Evolutionary conservation across 208 protist species (phyloP).

Genomic region (Leishmania braziliensis): DNA sequence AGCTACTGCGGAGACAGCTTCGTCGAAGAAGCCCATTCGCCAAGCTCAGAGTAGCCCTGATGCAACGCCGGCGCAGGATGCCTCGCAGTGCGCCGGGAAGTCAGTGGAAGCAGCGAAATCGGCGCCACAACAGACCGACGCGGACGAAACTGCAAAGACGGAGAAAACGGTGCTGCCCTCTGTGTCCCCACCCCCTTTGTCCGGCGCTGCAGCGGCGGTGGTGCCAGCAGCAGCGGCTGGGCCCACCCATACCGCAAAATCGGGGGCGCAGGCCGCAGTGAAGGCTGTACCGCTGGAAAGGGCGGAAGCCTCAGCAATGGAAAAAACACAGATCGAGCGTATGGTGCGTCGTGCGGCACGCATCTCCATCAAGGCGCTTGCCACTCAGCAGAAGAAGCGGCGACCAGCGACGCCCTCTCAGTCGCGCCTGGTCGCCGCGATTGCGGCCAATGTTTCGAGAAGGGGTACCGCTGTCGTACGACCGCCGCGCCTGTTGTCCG

Average conservation of each 20-base stretch:
- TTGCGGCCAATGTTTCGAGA: neutral
- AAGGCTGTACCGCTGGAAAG: neutral
- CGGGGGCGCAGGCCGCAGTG: too few relatives aligned
- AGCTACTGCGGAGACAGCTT: neutral
- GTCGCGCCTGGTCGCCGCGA: neutral
- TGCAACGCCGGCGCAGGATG: neutral
- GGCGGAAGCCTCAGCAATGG: neutral
- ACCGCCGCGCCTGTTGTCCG: constrained; percentile 25
- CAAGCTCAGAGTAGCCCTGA: too few relatives aligned
- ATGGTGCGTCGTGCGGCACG: constrained; percentile 1
- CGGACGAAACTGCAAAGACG: neutral
- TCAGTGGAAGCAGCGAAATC: neutral
- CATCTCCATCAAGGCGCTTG: neutral
- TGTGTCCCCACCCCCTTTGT: neutral
- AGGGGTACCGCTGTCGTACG: neutral
- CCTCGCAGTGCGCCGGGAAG: neutral
- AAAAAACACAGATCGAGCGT: neutral
- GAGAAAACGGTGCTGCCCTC: neutral
- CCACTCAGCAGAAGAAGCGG: neutral
- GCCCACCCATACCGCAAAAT: neutral
- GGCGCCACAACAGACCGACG: neutral
- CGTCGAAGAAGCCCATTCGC: neutral
- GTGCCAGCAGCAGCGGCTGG: neutral
- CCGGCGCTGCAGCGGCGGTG: neutral
- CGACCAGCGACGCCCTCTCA: neutral